Conservation (phyloP, 2,329 filamentous ascomycete genomes). For the Penicillium sp. region DNA sequence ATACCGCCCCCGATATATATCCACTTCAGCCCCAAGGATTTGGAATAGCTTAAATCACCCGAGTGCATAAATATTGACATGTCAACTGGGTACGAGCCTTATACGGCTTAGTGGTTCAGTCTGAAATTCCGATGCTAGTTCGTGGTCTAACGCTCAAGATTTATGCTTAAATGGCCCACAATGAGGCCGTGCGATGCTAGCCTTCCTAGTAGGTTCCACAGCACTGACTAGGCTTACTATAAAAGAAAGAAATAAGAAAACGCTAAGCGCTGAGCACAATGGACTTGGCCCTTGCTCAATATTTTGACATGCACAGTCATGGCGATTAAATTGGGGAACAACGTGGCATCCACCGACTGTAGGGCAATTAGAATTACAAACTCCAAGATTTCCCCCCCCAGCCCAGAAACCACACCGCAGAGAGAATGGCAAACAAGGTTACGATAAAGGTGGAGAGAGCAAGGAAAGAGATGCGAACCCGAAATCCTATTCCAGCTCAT, state of each 20-base stretch:
- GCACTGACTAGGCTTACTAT: not conserved
- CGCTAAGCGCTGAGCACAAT: constrained; percentile 1
- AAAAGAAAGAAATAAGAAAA: constrained; percentile 2
- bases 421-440: not conserved
- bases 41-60: not conserved
- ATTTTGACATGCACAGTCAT: not conserved
- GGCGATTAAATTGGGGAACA: not conserved
- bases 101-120: constrained; percentile 6
- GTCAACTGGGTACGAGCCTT: not conserved
- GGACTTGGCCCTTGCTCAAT: not conserved
- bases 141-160: constrained; percentile 10
- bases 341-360: not conserved
- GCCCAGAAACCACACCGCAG: too few relatives aligned
- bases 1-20: not conserved
- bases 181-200: constrained; percentile 8
- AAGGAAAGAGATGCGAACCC: not conserved
- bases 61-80: not conserved
- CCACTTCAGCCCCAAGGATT: not conserved
- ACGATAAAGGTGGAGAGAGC: not conserved
- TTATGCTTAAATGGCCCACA: constrained; percentile 22
- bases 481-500: not conserved
- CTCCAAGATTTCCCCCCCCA: too few relatives aligned
- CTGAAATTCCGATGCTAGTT: constrained; percentile 9
- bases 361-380: not conserved
- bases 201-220: constrained; percentile 13